phyloP scores from a whole-genome alignment of 2,329 filamentous ascomycete species.

The Zasmidium cellare region DNA sequence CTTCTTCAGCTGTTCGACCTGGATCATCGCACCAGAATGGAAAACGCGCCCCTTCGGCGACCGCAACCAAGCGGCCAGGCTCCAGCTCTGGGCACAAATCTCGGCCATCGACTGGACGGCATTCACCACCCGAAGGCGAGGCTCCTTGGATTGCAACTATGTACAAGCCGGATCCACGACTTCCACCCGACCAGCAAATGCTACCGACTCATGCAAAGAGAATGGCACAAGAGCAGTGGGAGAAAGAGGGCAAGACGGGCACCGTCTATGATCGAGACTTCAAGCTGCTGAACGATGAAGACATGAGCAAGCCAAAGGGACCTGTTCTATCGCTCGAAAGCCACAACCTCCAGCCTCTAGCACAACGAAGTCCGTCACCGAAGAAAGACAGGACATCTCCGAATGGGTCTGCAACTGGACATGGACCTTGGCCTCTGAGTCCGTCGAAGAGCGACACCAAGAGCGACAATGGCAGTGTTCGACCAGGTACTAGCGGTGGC shows the following conservation, averaged over 20 bases:
- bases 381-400: constrained; percentile 13
- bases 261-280: constrained; percentile 86
- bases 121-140: constrained; percentile 81
- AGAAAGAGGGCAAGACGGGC: constrained; percentile 83
- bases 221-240: constrained; percentile 93
- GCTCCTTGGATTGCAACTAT: constrained; percentile 93
- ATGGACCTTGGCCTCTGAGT: constrained; percentile 29
- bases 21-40: constrained; percentile 21
- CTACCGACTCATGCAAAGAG: constrained; percentile 89
- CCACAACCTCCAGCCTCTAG: constrained; percentile 4
- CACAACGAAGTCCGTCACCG: constrained; percentile 7
- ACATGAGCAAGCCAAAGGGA: constrained; percentile 46
- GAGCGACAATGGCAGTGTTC: constrained; percentile 27
- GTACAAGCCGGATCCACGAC: constrained; percentile 90
- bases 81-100: constrained; percentile 30
- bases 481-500: constrained; percentile 45
- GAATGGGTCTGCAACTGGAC: constrained; percentile 17
- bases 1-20: constrained; percentile 15
- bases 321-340: constrained; percentile 21
- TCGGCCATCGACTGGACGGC: constrained; percentile 61
- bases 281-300: constrained; percentile 71
- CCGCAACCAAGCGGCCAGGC: constrained; percentile 21
- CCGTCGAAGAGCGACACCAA: constrained; percentile 25
- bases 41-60: constrained; percentile 4
- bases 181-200: constrained; percentile 93